Evolutionary conservation across 1,139 yeast species (phyloP).

Genomic region (Lodderomyces orthopsilosis): DNA sequence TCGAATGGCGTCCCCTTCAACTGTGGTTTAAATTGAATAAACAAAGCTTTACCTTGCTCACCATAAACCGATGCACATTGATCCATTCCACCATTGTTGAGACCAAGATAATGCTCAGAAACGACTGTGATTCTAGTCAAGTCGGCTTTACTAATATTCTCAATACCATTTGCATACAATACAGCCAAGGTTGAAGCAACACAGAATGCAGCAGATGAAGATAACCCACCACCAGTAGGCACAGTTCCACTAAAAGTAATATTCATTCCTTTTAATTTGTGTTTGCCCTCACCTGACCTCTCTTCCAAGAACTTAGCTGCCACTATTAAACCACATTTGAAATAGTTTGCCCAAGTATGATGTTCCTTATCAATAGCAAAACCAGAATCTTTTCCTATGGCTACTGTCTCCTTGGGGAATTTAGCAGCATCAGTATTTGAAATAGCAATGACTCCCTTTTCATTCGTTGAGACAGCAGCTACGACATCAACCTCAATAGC

Average conservation of each 20-base stretch:
- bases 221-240: constrained; percentile 72
- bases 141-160: constrained; percentile 45
- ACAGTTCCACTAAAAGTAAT: constrained; percentile 62
- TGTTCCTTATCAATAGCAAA: constrained; percentile 45
- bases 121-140: constrained; percentile 63
- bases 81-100: constrained; percentile 78
- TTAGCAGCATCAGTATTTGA: constrained; percentile 34
- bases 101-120: constrained; percentile 72
- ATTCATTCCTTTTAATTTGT: constrained; percentile 45
- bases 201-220: constrained; percentile 72
- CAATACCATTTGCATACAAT: constrained; percentile 52
- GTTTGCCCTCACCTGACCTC: constrained; percentile 18
- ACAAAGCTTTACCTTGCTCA: constrained; percentile 55
- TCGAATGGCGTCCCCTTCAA: constrained; percentile 55
- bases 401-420: constrained; percentile 34
- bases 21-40: constrained; percentile 61
- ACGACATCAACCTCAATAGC: constrained; percentile 67
- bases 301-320: constrained; percentile 52
- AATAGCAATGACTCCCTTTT: constrained; percentile 30
- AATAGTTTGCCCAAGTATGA: constrained; percentile 64
- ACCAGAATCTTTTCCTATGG: constrained; percentile 26
- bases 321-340: constrained; percentile 63
- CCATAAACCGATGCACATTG: constrained; percentile 74
- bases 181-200: constrained; percentile 63
- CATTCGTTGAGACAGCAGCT: constrained; percentile 41